Evolutionary conservation across 805 yeast species (phyloP).

Genomic region (Starmerella etchellsii): DNA sequence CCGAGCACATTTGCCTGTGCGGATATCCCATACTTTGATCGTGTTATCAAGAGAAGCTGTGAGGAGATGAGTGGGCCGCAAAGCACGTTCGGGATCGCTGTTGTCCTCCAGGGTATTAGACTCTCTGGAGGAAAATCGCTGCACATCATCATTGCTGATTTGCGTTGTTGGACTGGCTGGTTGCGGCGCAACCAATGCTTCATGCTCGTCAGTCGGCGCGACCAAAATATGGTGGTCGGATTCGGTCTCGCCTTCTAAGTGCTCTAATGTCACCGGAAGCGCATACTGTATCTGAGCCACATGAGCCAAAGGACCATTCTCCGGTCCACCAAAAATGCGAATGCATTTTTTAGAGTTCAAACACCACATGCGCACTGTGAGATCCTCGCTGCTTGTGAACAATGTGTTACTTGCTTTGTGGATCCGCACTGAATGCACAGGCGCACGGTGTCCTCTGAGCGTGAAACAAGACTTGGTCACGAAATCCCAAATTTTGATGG

Average conservation of each 20-base stretch:
- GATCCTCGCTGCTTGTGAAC: slow-evolving; percentile 82
- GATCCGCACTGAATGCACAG: slow-evolving; percentile 82
- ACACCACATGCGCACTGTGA: slow-evolving; percentile 93
- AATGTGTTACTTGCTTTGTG: slow-evolving; percentile 67
- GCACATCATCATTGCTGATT: neutral
- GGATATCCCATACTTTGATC: slow-evolving; percentile 82
- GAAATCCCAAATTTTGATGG: slow-evolving; percentile 93
- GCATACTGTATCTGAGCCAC: slow-evolving; percentile 91
- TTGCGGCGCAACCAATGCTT: neutral
- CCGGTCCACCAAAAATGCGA: slow-evolving; percentile 57
- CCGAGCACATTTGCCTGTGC: slow-evolving; percentile 73
- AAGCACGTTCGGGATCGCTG: slow-evolving; percentile 13
- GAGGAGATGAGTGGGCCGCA: slow-evolving; percentile 64
- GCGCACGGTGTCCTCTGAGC: slow-evolving; percentile 80
- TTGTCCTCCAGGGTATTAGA: no score
- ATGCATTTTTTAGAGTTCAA: slow-evolving; percentile 66
- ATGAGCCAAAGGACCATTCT: slow-evolving; percentile 49
- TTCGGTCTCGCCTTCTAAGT: slow-evolving; percentile 38
- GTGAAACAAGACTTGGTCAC: slow-evolving; percentile 87
- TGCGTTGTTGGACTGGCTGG: no score
- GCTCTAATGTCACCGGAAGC: slow-evolving; percentile 67
- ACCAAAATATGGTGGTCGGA: slow-evolving; percentile 17
- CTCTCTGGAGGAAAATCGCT: no score
- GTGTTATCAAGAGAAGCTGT: slow-evolving; percentile 88
- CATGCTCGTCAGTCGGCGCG: neutral